Base-by-base conservation (phyloP, 1,284 basidiomycete species). In the Apiotrichum laibachii region DNA sequence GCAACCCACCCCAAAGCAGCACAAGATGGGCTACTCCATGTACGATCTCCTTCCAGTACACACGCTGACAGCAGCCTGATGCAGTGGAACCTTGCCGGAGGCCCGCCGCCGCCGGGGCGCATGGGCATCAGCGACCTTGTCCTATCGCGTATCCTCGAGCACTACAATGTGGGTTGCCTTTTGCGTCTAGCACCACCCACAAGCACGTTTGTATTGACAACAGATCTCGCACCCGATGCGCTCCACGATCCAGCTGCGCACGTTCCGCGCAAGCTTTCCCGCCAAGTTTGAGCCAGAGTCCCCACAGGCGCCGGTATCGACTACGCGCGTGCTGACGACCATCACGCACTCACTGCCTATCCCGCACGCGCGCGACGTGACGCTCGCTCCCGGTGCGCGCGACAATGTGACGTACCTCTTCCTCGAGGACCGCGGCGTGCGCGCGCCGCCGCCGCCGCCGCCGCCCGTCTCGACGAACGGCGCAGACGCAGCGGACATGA, bases 341-440 rank as follows among this genome's bases (percentile, higher is more conserved):
- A 59, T 73, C 5, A 60, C 61, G 15, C 70, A 72, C 53, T 64
- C 62, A 10, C 63, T 61, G 22, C 63, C 64, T 5, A 54, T 64
- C 26, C 57, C 58, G 34, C 53, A 60, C 1, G 49, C 63, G 42
- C 55, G 60, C 22, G 62, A 67, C 15, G 58, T 60, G 19, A 50
- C 60, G 15, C 44, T 63, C 48, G 61, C 62, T 7, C 39, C 45
- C 21, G 62, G 53, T 2, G 63, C 60, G 31, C 45, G 63, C 15
- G 72, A 72, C 46, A 71, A 75, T 53, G 61, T 61, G 34, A 65
- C 71, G 5, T 73, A 72, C 54, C 58, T 75, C 13, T 70, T 75
- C 39, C 53, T 75, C n/a, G 72, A 75, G 48, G 70, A 72, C 55
- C 56, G 63, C n/a, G 60, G 61, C 5, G 65, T 53, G 33, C 56